phyloP scores from a whole-genome alignment of 768 basidiomycete species.

The Rhizopogon vinicolor region DNA sequence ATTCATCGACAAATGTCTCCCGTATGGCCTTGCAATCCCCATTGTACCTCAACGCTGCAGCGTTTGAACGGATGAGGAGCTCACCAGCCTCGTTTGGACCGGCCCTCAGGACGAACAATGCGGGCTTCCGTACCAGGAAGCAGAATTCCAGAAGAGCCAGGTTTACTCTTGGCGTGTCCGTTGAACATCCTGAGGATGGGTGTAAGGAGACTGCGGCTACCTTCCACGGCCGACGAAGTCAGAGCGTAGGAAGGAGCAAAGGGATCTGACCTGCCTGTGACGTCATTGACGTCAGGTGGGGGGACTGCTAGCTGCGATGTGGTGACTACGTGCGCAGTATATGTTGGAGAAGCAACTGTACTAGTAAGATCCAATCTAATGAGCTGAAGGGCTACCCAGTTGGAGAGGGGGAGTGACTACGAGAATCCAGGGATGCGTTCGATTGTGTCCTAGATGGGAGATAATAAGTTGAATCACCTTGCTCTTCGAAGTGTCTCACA shows the following conservation, averaged over 20 bases:
- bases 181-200: conserved; percentile 37
- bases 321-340: too few relatives aligned
- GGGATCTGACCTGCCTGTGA: neutral
- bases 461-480: too few relatives aligned
- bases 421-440: too few relatives aligned
- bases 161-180: conserved; percentile 28
- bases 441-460: too few relatives aligned
- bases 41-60: conserved; percentile 55
- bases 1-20: conserved; percentile 58
- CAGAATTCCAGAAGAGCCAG: conserved; percentile 48
- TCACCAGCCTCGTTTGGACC: conserved; percentile 56
- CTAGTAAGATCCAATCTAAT: too few relatives aligned
- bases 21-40: conserved; percentile 57
- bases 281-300: too few relatives aligned
- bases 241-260: neutral
- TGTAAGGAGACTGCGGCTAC: conserved; percentile 37
- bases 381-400: too few relatives aligned
- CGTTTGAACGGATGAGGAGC: conserved; percentile 44
- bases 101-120: conserved; percentile 48
- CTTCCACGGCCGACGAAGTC: conserved; percentile 21
- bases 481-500: too few relatives aligned
- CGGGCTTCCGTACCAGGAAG: conserved; percentile 54
- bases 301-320: too few relatives aligned
- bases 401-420: too few relatives aligned
- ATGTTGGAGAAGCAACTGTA: too few relatives aligned